A percentile compares a stretch with the other conserved stretches of the same genome.
phyloP scores from a whole-genome alignment of 2,329 filamentous ascomycete species.

The Alternaria conjuncta region DNA sequence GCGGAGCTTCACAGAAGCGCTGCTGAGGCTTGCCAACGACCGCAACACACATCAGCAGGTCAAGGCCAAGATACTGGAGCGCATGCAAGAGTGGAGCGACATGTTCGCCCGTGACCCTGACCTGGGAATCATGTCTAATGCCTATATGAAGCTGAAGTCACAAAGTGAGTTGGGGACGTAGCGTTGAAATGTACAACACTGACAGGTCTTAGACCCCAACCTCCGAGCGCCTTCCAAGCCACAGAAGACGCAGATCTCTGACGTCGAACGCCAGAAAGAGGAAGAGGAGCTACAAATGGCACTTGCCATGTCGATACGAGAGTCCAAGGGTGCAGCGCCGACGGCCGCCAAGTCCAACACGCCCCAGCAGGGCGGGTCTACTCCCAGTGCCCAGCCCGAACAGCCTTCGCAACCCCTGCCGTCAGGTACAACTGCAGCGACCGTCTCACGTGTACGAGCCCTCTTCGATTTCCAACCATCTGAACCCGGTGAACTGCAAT shows the following conservation, averaged over 20 bases:
- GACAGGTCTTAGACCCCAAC: slow-evolving; percentile 72
- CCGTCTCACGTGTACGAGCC: slow-evolving; percentile 90
- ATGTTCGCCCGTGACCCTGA: slow-evolving; percentile 92
- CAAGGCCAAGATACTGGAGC: slow-evolving; percentile 94
- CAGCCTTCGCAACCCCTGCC: slow-evolving; percentile 65
- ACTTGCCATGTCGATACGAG: slow-evolving; percentile 87
- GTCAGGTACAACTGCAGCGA: slow-evolving; percentile 91
- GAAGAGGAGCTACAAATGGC: slow-evolving; percentile 98
- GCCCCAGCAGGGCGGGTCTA: slow-evolving; percentile 40
- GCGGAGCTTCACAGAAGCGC: slow-evolving; percentile 90
- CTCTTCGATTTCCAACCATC: slow-evolving; percentile 95
- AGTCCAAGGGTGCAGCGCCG: slow-evolving; percentile 65
- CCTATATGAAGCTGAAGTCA: slow-evolving; percentile 84
- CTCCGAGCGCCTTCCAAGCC: slow-evolving; percentile 91
- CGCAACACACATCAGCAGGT: slow-evolving; percentile 95
- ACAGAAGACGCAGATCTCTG: slow-evolving; percentile 88
- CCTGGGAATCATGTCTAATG: slow-evolving; percentile 96
- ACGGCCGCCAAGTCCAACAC: slow-evolving; percentile 51
- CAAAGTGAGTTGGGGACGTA: slow-evolving; percentile 56
- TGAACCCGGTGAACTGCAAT: slow-evolving; percentile 92
- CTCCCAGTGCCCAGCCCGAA: slow-evolving; percentile 34
- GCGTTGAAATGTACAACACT: background rate
- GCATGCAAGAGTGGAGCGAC: slow-evolving; percentile 94
- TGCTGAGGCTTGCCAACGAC: slow-evolving; percentile 89
- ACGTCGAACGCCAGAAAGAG: slow-evolving; percentile 89